These are phyloP conservation scores for Amyloporia xantha DNA, from an alignment of 768 basidiomycete species.

Conservation along the genomic window DNA sequence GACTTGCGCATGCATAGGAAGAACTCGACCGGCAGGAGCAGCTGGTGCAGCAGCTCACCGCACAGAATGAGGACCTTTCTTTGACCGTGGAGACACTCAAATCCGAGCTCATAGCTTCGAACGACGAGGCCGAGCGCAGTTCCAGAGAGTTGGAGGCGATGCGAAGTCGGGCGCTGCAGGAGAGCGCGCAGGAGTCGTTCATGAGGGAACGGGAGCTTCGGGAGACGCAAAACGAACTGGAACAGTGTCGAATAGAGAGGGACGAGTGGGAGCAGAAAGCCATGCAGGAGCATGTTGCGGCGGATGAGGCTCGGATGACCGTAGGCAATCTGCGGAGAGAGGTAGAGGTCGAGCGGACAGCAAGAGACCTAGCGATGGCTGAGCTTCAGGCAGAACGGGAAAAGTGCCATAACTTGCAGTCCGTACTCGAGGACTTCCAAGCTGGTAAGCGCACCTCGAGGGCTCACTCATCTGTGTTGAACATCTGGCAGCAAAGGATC, in stretches of 20 bases:
- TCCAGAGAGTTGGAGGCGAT: conserved; percentile 64
- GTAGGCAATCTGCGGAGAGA: conserved; percentile 54
- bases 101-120: conserved; percentile 68
- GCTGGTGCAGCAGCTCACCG: conserved; percentile 69
- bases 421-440: conserved; percentile 94
- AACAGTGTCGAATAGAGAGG: conserved; percentile 77
- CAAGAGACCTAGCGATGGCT: conserved; percentile 43
- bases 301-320: conserved; percentile 62
- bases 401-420: conserved; percentile 78
- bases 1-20: conserved; percentile 54
- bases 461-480: conserved; percentile 7
- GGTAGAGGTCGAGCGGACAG: conserved; percentile 58
- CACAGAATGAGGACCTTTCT: conserved; percentile 69
- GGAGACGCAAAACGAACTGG: conserved; percentile 80
- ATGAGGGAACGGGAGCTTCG: conserved; percentile 75
- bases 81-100: conserved; percentile 74
- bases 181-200: conserved; percentile 61
- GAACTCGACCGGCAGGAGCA: conserved; percentile 93
- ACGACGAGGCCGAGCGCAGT: conserved; percentile 67
- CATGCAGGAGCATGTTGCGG: conserved; percentile 58
- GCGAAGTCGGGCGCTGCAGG: conserved; percentile 57
- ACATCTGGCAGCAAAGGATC: conserved; percentile 66
- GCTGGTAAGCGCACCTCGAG: conserved; percentile 42
- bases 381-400: conserved; percentile 65
- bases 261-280: conserved; percentile 63